These are phyloP conservation scores for Salix exigua DNA, from an alignment of 345 rosid genomes.

Conservation along the genomic window DNA sequence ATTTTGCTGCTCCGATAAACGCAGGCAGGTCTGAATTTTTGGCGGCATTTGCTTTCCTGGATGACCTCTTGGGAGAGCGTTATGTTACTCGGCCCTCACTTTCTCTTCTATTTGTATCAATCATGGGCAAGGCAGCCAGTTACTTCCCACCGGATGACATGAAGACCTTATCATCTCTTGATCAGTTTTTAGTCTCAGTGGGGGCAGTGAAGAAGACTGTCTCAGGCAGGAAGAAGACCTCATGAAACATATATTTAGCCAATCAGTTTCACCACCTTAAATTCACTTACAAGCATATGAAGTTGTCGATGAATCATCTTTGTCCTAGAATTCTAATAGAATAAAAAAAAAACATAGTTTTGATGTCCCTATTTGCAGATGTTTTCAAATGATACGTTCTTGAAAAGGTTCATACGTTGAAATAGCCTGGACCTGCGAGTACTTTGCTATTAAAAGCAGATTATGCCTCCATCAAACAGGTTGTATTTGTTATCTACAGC, in stretches of 20 bases:
- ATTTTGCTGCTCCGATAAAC: constrained; percentile 83
- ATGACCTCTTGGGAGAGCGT: constrained; percentile 74
- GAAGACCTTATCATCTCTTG: constrained; percentile 90
- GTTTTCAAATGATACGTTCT: neutral
- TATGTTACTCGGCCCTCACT: constrained; percentile 66
- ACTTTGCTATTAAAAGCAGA: neutral
- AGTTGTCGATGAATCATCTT: neutral
- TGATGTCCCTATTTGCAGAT: neutral
- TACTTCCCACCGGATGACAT: constrained; percentile 97
- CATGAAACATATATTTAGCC: constrained; percentile 2
- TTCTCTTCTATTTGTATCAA: constrained; percentile 58
- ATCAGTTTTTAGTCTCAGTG: constrained; percentile 80
- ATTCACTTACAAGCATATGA: neutral
- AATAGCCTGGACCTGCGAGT: neutral
- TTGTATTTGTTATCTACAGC: neutral
- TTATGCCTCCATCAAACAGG: neutral
- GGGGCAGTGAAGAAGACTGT: constrained; percentile 94
- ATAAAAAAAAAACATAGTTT: neutral
- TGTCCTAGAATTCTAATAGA: neutral
- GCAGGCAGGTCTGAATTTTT: constrained; percentile 79
- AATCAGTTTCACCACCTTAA: neutral
- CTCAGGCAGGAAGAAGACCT: constrained; percentile 56
- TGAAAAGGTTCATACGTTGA: neutral
- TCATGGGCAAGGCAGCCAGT: constrained; percentile 90
- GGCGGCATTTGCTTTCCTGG: constrained; percentile 83